Conservation (phyloP, 805 yeast genomes). For the Lipomyces chichibuensis region DNA sequence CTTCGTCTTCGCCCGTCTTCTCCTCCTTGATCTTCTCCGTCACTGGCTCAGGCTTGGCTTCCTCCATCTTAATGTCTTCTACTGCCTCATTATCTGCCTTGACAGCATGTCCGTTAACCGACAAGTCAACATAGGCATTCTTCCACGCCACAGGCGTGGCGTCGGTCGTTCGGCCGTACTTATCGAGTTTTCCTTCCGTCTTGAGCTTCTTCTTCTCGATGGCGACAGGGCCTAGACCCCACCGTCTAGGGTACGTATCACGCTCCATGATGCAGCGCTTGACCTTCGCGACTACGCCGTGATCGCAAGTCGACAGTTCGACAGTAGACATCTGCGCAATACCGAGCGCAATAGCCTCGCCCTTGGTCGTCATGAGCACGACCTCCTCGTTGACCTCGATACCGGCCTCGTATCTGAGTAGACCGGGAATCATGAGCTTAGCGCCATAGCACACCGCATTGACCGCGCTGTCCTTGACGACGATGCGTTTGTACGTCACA, state of each 20-base stretch:
- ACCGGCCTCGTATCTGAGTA: slow-evolving; percentile 95
- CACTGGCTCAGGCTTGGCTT: slow-evolving; percentile 61
- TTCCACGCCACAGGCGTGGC: slow-evolving; percentile 94
- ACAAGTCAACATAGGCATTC: slow-evolving; percentile 63
- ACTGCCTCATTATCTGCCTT: slow-evolving; percentile 37
- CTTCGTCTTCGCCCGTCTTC: slow-evolving; percentile 28
- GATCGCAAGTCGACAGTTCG: slow-evolving; percentile 94
- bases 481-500: slow-evolving; percentile 94
- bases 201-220: slow-evolving; percentile 97
- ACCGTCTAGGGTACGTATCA: slow-evolving; percentile 98
- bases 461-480: slow-evolving; percentile 92
- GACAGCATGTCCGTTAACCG: slow-evolving; percentile 57
- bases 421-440: slow-evolving; percentile 97
- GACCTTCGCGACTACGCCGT: slow-evolving; percentile 97
- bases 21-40: slow-evolving; percentile 47
- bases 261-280: slow-evolving; percentile 99
- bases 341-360: slow-evolving; percentile 98
- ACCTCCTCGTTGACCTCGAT: slow-evolving; percentile 97
- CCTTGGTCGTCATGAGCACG: slow-evolving; percentile 96
- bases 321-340: slow-evolving; percentile 99
- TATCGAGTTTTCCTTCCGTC: slow-evolving; percentile 95
- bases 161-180: slow-evolving; percentile 91
- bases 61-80: slow-evolving; percentile 63
- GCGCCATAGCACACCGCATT: slow-evolving; percentile 99
- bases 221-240: slow-evolving; percentile 99